These are phyloP conservation scores for Mycena rosella DNA, from an alignment of 768 basidiomycete genomes.

Conservation along the genomic window DNA sequence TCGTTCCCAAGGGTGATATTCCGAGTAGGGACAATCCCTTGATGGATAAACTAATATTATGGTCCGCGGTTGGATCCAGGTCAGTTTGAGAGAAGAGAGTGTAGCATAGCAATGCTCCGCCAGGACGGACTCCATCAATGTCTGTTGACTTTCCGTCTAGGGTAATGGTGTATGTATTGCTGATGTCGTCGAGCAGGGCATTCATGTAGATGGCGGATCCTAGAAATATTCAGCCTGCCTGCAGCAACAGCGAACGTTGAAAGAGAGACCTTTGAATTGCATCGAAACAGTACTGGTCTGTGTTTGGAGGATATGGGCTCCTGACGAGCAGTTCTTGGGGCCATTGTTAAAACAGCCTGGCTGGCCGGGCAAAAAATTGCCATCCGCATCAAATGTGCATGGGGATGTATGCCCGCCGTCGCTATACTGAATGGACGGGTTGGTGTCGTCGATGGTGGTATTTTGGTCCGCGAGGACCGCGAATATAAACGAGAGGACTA, in stretches of 20 bases:
- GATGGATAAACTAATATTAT: conserved; percentile 41
- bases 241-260: background rate
- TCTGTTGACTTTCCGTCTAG: conserved; percentile 43
- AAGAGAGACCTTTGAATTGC: conserved; percentile 40
- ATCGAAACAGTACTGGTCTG: conserved; percentile 39
- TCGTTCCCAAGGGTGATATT: conserved; percentile 30
- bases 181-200: conserved; percentile 37
- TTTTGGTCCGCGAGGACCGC: conserved; percentile 34
- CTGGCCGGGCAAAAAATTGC: conserved; percentile 9
- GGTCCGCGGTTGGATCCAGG: conserved; percentile 41
- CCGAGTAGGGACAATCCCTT: conserved; percentile 40
- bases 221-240: conserved; percentile 5
- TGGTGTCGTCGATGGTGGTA: conserved; percentile 42
- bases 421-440: conserved; percentile 35
- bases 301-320: conserved; percentile 37
- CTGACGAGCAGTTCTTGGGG: conserved; percentile 35
- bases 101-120: conserved; percentile 37
- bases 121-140: conserved; percentile 40
- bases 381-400: conserved; percentile 22
- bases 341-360: conserved; percentile 40
- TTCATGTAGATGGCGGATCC: conserved; percentile 45
- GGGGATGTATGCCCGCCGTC: conserved; percentile 37
- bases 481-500: conserved; percentile 1
- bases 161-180: conserved; percentile 41
- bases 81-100: conserved; percentile 41